These are phyloP conservation scores for Candida loeiensis DNA, from an alignment of 805 yeast species.

Conservation along the genomic window DNA sequence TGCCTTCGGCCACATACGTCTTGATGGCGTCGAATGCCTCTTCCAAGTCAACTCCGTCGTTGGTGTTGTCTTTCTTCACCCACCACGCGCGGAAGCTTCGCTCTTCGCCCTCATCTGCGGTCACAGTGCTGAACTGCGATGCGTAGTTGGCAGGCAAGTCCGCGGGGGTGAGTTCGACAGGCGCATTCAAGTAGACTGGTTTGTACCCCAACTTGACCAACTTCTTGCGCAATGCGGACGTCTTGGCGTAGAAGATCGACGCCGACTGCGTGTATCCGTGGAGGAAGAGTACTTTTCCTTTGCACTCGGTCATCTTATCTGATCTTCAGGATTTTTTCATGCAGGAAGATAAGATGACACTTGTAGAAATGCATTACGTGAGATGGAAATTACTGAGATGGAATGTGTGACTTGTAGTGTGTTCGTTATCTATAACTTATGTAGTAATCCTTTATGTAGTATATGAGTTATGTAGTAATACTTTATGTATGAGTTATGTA, in stretches of 20 bases:
- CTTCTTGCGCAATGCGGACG: slow-evolving; percentile 82
- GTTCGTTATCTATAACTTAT: background rate
- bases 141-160: slow-evolving; percentile 70
- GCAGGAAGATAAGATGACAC: too few relatives aligned
- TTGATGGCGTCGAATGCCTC: slow-evolving; percentile 48
- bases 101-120: slow-evolving; percentile 29
- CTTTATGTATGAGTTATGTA: too few relatives aligned
- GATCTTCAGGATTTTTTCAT: too few relatives aligned
- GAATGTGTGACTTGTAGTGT: background rate
- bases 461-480: too few relatives aligned
- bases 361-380: too few relatives aligned
- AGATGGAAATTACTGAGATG: background rate
- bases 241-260: slow-evolving; percentile 77
- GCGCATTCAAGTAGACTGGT: slow-evolving; percentile 77
- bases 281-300: slow-evolving; percentile 67
- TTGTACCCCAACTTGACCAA: slow-evolving; percentile 64
- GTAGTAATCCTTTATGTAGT: too few relatives aligned
- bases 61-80: slow-evolving; percentile 44
- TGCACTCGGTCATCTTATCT: background rate
- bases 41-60: slow-evolving; percentile 47
- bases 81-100: slow-evolving; percentile 70
- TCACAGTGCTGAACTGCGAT: slow-evolving; percentile 43
- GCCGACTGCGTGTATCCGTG: slow-evolving; percentile 92
- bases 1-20: slow-evolving; percentile 54
- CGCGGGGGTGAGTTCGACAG: slow-evolving; percentile 57